Evolutionary conservation across 2,329 filamentous ascomycete species (phyloP).

Genomic region (Trichophyton simii): DNA sequence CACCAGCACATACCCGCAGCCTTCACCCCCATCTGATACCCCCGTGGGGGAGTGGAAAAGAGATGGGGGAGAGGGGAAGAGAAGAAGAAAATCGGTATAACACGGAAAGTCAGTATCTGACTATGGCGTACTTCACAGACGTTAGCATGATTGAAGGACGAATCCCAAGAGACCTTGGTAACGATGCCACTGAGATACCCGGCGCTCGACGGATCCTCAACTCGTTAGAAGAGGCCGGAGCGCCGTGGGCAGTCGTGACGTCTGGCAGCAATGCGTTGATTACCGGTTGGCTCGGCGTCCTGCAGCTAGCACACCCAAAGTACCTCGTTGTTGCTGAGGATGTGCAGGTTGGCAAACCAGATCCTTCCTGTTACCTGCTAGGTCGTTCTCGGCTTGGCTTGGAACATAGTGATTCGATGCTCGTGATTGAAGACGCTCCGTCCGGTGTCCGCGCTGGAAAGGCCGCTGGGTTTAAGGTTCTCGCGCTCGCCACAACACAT

Average conservation of each 20-base stretch:
- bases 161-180: constrained; percentile 64
- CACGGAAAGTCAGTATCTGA: constrained; percentile 8
- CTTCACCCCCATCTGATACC: not conserved
- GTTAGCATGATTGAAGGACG: constrained; percentile 64
- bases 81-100: not conserved
- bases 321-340: constrained; percentile 64
- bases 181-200: constrained; percentile 72
- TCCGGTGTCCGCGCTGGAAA: constrained; percentile 75
- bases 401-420: constrained; percentile 39
- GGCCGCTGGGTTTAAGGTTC: constrained; percentile 70
- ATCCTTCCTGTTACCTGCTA: constrained; percentile 60
- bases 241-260: constrained; percentile 74
- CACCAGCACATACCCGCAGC: not conserved
- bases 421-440: constrained; percentile 83
- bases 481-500: constrained; percentile 79
- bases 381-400: constrained; percentile 50
- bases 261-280: constrained; percentile 57
- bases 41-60: not conserved
- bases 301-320: constrained; percentile 52
- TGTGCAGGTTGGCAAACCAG: constrained; percentile 62
- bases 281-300: constrained; percentile 56
- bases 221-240: constrained; percentile 47
- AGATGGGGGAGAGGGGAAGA: not conserved
- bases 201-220: constrained; percentile 62
- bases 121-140: constrained; percentile 40